Conservation (phyloP, 139 green algal species). For the Micractinium sp. region DNA sequence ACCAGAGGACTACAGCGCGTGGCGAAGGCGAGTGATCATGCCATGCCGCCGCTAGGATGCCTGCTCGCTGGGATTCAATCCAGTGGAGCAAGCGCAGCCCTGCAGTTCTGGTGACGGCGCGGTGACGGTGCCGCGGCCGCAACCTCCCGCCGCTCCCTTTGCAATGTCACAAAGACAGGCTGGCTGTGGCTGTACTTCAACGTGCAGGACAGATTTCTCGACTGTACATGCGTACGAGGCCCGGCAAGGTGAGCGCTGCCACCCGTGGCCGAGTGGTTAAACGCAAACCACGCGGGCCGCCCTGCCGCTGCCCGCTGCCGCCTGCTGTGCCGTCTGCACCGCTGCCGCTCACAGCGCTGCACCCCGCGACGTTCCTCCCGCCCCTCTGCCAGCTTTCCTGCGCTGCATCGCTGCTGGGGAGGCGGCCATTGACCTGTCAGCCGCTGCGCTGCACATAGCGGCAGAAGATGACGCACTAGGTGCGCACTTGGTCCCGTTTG, state of each 20-base stretch:
- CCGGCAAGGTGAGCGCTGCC: not conserved
- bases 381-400: slow-evolving; percentile 40
- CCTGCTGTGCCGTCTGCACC: not conserved
- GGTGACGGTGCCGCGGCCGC: no score
- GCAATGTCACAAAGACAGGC: no score
- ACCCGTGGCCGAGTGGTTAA: no score
- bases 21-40: not conserved
- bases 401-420: slow-evolving; percentile 52
- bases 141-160: no score
- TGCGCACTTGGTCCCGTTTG: no score
- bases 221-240: slow-evolving; percentile 56
- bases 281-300: not conserved
- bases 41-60: no score
- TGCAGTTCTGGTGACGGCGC: no score
- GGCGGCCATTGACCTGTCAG: slow-evolving; percentile 58
- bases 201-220: slow-evolving; percentile 55
- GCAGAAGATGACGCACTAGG: slow-evolving; percentile 82
- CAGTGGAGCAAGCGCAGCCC: no score
- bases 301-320: not conserved
- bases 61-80: no score
- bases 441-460: slow-evolving; percentile 69
- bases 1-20: not conserved
- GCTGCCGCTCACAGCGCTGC: not conserved
- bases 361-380: no score
- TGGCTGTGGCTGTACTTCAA: no score